These are phyloP conservation scores for Vanrija humicola DNA, from an alignment of 1,284 basidiomycete genomes.

Conservation along the genomic window DNA sequence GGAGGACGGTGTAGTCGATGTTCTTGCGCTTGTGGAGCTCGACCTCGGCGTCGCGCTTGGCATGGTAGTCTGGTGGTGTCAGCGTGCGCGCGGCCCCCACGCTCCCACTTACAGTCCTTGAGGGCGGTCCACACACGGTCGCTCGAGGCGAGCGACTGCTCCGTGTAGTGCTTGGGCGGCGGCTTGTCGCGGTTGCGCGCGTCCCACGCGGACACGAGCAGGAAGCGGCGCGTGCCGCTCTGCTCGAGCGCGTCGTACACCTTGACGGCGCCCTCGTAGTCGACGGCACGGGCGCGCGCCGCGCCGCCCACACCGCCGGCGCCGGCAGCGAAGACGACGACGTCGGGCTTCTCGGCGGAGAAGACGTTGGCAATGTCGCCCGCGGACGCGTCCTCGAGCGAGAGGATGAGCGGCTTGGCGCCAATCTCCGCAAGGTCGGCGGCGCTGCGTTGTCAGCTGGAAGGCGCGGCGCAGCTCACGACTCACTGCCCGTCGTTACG, in stretches of 20 bases:
- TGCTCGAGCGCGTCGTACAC: constrained; percentile 66
- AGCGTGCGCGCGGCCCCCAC: no score
- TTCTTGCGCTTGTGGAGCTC: constrained; percentile 57
- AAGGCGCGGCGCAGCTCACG: background rate
- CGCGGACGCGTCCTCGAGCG: constrained; percentile 58
- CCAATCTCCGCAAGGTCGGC: constrained; percentile 53
- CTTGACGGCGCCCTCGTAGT: constrained; percentile 67
- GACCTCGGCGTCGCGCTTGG: constrained; percentile 68
- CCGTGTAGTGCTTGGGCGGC: constrained; percentile 56
- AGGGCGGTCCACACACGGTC: constrained; percentile 52
- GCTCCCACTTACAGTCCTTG: constrained; percentile 31
- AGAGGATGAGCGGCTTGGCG: constrained; percentile 58
- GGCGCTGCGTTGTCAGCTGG: constrained; percentile 40
- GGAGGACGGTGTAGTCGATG: constrained; percentile 67
- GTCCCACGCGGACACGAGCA: constrained; percentile 66
- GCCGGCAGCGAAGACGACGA: constrained; percentile 65
- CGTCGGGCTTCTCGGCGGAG: constrained; percentile 51
- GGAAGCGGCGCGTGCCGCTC: constrained; percentile 51
- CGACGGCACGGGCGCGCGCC: constrained; percentile 64
- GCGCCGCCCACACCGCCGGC: constrained; percentile 68
- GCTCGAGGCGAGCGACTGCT: constrained; percentile 46
- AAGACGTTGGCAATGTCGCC: constrained; percentile 56
- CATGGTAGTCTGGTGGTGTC: constrained; percentile 55
- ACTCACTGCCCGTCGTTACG: constrained; percentile 51
- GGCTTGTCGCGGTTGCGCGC: constrained; percentile 53